These are phyloP conservation scores for Gryganskiella cystojenkinii DNA, from an alignment of 192 early-diverging fungal genomes.

Conservation along the genomic window DNA sequence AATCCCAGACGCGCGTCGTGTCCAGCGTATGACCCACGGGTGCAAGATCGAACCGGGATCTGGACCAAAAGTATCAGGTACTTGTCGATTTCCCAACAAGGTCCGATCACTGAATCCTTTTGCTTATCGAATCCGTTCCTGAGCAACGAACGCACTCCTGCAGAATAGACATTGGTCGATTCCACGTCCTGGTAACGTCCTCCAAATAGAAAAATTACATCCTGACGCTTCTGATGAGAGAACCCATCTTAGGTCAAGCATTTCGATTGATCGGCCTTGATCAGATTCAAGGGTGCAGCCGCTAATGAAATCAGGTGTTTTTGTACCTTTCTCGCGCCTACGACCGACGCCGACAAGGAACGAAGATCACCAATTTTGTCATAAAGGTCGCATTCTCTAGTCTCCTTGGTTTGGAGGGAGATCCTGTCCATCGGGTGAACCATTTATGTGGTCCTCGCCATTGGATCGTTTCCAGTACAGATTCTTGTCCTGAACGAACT, in stretches of 20 bases:
- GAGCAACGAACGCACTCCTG: slow-evolving; percentile 55
- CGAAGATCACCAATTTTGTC: slow-evolving; percentile 59
- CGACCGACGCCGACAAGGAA: slow-evolving; percentile 14
- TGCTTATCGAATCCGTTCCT: slow-evolving; percentile 48
- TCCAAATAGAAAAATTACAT: slow-evolving; percentile 51
- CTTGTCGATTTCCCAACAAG: slow-evolving; percentile 28
- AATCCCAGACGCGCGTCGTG: slow-evolving; percentile 60
- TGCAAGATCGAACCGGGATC: slow-evolving; percentile 52
- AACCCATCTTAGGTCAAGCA: slow-evolving; percentile 35
- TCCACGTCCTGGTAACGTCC: slow-evolving; percentile 44
- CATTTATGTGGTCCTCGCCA: slow-evolving; percentile 55
- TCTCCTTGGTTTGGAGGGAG: slow-evolving; percentile 15
- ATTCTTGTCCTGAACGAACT: slow-evolving; percentile 41
- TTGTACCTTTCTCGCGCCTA: slow-evolving; percentile 28
- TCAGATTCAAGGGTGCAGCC: slow-evolving; percentile 45
- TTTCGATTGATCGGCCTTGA: slow-evolving; percentile 15
- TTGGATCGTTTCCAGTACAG: slow-evolving; percentile 55
- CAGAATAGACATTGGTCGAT: slow-evolving; percentile 44
- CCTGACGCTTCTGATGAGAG: slow-evolving; percentile 24
- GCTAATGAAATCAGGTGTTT: slow-evolving; percentile 57
- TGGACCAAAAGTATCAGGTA: slow-evolving; percentile 54
- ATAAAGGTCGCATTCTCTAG: slow-evolving; percentile 50
- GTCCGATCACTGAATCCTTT: slow-evolving; percentile 51
- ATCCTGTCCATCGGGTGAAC: slow-evolving; percentile 59
- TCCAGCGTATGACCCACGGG: slow-evolving; percentile 59